A percentile compares a stretch with the other conserved stretches of the same genome.
phyloP scores from a whole-genome alignment of 2,329 filamentous ascomycete species.

The Zymoseptoria passerinii region DNA sequence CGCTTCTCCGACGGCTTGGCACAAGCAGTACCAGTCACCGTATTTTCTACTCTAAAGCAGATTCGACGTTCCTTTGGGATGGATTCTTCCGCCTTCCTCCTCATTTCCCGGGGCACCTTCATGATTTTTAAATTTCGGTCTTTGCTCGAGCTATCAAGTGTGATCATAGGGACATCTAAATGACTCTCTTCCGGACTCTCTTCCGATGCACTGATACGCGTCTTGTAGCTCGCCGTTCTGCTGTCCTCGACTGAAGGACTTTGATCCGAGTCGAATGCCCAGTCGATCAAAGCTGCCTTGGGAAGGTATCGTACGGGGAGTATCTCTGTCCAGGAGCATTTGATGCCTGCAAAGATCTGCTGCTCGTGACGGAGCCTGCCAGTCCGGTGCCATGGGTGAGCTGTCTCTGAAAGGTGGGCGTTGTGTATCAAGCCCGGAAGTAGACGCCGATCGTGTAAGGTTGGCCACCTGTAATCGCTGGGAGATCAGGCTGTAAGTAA shows the following conservation, averaged over 20 bases:
- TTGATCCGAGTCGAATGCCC: constrained; percentile 60
- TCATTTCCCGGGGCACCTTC: not conserved
- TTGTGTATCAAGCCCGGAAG: constrained; percentile 49
- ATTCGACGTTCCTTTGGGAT: not conserved
- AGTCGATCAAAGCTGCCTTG: constrained; percentile 83
- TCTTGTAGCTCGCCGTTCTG: constrained; percentile 29
- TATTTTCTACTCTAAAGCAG: not conserved
- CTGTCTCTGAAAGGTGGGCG: constrained; percentile 74
- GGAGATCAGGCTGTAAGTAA: constrained; percentile 55
- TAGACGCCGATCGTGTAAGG: constrained; percentile 54
- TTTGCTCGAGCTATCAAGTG: not conserved
- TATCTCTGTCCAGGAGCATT: constrained; percentile 27
- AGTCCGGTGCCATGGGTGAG: constrained; percentile 41
- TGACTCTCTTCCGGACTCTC: constrained; percentile 11
- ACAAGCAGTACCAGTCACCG: too few relatives aligned
- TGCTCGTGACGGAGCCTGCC: constrained; percentile 45
- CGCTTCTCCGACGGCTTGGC: too few relatives aligned
- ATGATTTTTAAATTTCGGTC: not conserved
- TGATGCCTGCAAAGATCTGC: constrained; percentile 27
- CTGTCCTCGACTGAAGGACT: constrained; percentile 64
- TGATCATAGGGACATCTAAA: too few relatives aligned
- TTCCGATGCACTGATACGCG: constrained; percentile 26
- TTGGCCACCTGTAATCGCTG: constrained; percentile 74
- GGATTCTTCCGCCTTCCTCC: not conserved
- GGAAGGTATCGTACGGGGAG: constrained; percentile 82